Evolutionary conservation across 2,329 filamentous ascomycete genomes (phyloP).

Genomic region (Fusarium sp.): DNA sequence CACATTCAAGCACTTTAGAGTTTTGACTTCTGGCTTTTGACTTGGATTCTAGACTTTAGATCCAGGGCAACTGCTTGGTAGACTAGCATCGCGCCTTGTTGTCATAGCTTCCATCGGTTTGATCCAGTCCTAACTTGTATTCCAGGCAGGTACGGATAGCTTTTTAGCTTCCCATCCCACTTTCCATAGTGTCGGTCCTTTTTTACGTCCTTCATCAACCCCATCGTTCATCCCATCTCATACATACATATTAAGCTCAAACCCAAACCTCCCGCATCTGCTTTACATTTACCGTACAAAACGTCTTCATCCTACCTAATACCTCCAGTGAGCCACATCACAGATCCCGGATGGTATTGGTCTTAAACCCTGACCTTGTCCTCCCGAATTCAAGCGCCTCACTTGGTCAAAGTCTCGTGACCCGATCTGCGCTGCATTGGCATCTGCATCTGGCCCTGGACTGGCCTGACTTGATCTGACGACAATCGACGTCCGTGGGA

Average conservation of each 20-base stretch:
- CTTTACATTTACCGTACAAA: background rate
- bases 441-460: background rate
- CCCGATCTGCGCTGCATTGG: conserved; percentile 14
- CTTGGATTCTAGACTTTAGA: conserved; percentile 17
- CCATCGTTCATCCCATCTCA: conserved; percentile 9
- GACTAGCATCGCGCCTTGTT: conserved; percentile 34
- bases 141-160: background rate
- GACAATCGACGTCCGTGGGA: conserved; percentile 20
- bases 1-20: background rate
- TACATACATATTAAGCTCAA: conserved; percentile 1
- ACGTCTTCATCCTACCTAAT: background rate
- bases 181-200: conserved; percentile 30
- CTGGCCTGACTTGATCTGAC: background rate
- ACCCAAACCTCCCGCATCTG: background rate
- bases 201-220: conserved; percentile 31
- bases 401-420: conserved; percentile 34
- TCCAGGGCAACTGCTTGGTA: conserved; percentile 21
- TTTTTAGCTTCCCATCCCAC: conserved; percentile 27
- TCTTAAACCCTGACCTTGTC: conserved; percentile 20
- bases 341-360: background rate
- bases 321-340: conserved; percentile 13
- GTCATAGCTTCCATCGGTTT: conserved; percentile 22
- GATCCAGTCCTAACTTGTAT: conserved; percentile 9
- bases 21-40: background rate
- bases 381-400: conserved; percentile 24